A percentile compares a stretch with the other conserved stretches of the same genome.
Conservation (phyloP, 768 basidiomycete genomes). For the Tylopilus intermedius region DNA sequence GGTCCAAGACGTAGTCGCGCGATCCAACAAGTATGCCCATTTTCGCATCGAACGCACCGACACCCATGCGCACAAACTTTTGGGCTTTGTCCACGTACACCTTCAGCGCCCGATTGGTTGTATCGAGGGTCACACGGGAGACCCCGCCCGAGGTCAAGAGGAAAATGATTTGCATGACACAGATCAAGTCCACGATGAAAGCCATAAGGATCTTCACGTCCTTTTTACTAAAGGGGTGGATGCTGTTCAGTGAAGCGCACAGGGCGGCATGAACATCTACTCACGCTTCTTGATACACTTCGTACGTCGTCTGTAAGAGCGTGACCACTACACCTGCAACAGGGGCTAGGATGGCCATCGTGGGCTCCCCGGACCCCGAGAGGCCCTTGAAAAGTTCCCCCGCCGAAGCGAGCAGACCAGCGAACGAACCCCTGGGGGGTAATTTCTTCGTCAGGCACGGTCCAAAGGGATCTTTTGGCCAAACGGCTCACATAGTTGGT, state of each 20-base stretch:
- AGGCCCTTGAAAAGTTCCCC: not conserved
- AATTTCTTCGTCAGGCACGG: not conserved
- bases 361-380: not conserved
- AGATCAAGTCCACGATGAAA: conserved; percentile 13
- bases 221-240: not conserved
- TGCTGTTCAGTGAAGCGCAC: not conserved
- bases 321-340: not conserved
- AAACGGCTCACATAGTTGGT: not conserved
- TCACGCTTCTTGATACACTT: conserved; percentile 6
- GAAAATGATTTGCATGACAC: conserved; percentile 14
- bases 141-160: not conserved
- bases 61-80: not conserved
- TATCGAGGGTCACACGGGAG: not conserved
- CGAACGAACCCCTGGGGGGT: not conserved
- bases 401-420: not conserved
- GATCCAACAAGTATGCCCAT: conserved; percentile 1
- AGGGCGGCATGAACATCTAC: not conserved
- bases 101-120: not conserved
- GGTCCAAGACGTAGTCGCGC: conserved; percentile 10
- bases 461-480: not conserved
- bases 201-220: conserved; percentile 13
- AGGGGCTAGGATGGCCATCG: not conserved
- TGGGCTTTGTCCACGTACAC: not conserved
- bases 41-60: conserved; percentile 3
- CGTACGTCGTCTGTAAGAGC: not conserved